Conservation (phyloP, 225 moss, liverwort and hornwort species). For the Lunularia cruciata region DNA sequence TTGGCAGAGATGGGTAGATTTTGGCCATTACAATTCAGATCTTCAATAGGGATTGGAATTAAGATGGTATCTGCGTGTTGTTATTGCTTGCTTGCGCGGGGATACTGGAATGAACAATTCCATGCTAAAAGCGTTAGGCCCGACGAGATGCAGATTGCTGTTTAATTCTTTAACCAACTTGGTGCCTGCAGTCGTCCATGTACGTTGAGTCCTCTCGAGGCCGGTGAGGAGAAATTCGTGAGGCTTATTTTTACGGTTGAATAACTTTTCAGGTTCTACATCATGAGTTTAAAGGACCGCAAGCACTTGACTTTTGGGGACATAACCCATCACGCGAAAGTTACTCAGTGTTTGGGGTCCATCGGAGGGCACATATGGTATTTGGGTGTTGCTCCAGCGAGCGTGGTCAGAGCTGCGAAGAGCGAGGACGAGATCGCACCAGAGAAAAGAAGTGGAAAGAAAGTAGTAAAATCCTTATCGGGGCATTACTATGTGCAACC, state of each 20-base stretch:
- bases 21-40: too few relatives aligned
- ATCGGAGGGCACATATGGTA: conserved; percentile 60
- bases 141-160: too few relatives aligned
- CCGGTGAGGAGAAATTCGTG: too few relatives aligned
- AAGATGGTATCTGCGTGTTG: too few relatives aligned
- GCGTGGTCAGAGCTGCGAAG: conserved; percentile 22
- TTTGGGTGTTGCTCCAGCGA: conserved; percentile 57
- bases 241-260: too few relatives aligned
- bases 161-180: too few relatives aligned
- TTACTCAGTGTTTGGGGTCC: conserved; percentile 90
- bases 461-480: conserved; percentile 37
- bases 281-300: conserved; percentile 60
- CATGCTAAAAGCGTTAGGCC: too few relatives aligned
- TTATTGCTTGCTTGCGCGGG: too few relatives aligned
- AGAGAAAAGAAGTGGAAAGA: conserved; percentile 11
- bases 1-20: neutral
- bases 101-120: too few relatives aligned
- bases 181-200: too few relatives aligned
- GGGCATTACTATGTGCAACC: conserved; percentile 64
- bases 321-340: conserved; percentile 76
- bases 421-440: conserved; percentile 23
- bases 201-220: too few relatives aligned
- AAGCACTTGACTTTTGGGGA: conserved; percentile 39
- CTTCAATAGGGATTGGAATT: too few relatives aligned
- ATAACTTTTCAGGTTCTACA: conserved; percentile 52